Conservation (phyloP, 2,329 filamentous ascomycete species). For the Colletotrichum liriopes region DNA sequence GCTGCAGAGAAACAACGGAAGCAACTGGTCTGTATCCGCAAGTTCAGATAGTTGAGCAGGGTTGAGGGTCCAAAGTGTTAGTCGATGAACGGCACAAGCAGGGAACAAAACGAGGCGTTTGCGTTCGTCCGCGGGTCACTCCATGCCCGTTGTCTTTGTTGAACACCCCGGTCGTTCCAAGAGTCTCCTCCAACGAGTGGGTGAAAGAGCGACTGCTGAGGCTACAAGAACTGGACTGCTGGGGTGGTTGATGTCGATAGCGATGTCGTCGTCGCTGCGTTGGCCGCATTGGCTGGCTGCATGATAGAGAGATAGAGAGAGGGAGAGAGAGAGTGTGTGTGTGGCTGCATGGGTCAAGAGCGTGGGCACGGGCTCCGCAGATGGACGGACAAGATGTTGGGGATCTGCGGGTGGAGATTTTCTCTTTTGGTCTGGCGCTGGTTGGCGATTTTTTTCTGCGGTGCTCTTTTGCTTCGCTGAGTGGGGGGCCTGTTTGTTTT, state of each 20-base stretch:
- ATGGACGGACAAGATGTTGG: conserved; percentile 60
- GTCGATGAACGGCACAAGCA: conserved; percentile 15
- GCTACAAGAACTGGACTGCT: not conserved
- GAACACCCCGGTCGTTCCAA: not conserved
- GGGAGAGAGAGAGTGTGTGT: not conserved
- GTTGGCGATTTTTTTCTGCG: conserved; percentile 37
- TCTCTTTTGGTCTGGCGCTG: conserved; percentile 40
- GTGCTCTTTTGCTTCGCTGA: conserved; percentile 6
- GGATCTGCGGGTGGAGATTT: conserved; percentile 56
- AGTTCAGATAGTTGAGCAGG: conserved; percentile 13
- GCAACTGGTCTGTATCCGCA: not conserved
- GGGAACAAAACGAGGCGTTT: not conserved
- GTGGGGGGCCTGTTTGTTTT: conserved; percentile 35
- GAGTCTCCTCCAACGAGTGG: not conserved
- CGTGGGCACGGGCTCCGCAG: conserved; percentile 30
- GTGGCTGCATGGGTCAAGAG: not conserved
- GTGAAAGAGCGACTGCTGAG: conserved; percentile 1
- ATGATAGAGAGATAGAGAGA: not conserved
- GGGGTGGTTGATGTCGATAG: not conserved
- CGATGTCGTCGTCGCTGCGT: conserved; percentile 21
- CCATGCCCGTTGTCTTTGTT: not conserved
- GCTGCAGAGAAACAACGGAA: conserved; percentile 22
- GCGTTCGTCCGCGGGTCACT: conserved; percentile 12
- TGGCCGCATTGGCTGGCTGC: not conserved
- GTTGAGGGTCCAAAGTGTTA: conserved; percentile 17